These are phyloP conservation scores for Quercus mongolica DNA, from an alignment of 306 rosid species.

Conservation along the genomic window DNA sequence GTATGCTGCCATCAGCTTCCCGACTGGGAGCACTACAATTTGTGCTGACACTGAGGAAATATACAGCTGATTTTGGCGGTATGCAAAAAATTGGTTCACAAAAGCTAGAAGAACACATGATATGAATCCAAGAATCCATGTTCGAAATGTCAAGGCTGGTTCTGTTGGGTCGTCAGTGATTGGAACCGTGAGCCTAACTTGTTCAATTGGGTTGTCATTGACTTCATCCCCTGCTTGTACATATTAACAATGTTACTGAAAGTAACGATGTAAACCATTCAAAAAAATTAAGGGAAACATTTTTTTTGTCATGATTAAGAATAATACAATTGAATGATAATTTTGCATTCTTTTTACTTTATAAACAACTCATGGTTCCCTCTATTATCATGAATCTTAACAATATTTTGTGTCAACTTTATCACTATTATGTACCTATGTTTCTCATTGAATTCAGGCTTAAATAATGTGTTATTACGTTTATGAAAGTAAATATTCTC, in stretches of 20 bases:
- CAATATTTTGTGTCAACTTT: background rate
- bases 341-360: background rate
- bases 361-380: no score
- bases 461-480: no score
- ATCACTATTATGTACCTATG: background rate
- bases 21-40: constrained; percentile 65
- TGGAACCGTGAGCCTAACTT: constrained; percentile 77
- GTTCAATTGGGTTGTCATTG: constrained; percentile 74
- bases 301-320: background rate
- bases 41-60: constrained; percentile 68
- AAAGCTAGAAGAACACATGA: constrained; percentile 71
- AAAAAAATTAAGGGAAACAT: background rate
- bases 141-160: constrained; percentile 70
- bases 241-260: background rate
- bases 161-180: constrained; percentile 58
- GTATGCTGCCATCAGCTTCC: constrained; percentile 81
- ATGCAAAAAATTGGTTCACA: constrained; percentile 68
- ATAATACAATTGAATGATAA: background rate
- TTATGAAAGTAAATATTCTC: no score
- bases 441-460: no score
- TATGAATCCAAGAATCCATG: constrained; percentile 70
- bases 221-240: constrained; percentile 32
- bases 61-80: constrained; percentile 50
- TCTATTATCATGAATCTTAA: no score
- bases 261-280: background rate